Base-by-base conservation (phyloP, 1,139 yeast genomes). In the Taphrina communis region DNA sequence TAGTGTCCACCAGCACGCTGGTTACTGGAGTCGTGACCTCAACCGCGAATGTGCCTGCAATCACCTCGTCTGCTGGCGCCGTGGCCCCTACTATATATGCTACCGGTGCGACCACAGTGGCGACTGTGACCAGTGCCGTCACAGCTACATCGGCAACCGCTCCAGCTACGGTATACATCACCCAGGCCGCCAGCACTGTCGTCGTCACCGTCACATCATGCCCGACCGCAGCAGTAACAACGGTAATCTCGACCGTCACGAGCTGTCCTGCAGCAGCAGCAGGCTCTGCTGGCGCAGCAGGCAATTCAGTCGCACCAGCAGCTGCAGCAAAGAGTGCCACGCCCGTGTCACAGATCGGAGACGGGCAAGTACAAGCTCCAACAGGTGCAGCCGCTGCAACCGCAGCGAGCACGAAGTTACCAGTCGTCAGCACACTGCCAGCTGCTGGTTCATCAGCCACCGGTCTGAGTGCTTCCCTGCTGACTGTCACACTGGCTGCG, bases 1-100 rank as follows among this genome's bases (percentile, higher is more conserved):
- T 36, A 11, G 36, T 56, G n/a, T 14, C 60, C n/a, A 56, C 60
- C 21, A 11, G 39, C 42, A 39, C 60, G 6, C 50, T 56, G 17
- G 35, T 56, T 8, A 56, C 50, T 14, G 60, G 60, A n/a, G 17
- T n/a, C 17, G 50, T 56, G 12, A 56, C 31, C 7, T 39, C 60
- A 12, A 38, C 46, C 12, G 60, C 60, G 3, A 56, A 56, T 21
- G 50, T 41, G 3, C 60, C 60, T 31, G 35, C 50, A 6, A 19
- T 56, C 60, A 56, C 60, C 8, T 41, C 60, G 2, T 41, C 19
- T n/a, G n/a, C 60, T 6, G 60, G 60, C 31, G 60, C 50, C 50
- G 50, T 36, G 46, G 50, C 50, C 14, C 25, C 50, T 2, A 56
- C 60, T 6, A 38, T 56, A 21, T 25, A 31, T 31, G 36, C n/a